Evolutionary conservation across 371 early-diverging fungal species (phyloP).

Genomic region (Haplosporangium sp.): DNA sequence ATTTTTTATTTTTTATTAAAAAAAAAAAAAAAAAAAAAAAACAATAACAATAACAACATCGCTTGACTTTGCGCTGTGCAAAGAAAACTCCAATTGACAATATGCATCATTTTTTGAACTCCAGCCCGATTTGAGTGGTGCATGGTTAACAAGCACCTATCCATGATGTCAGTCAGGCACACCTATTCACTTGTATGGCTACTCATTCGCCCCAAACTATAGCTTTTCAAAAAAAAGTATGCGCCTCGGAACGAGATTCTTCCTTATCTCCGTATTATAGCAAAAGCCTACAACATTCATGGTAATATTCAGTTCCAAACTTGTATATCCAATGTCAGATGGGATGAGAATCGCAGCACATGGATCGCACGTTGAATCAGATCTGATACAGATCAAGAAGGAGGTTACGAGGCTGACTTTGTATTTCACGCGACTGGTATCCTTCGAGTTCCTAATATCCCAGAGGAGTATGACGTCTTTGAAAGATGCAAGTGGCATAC

Average conservation of each 20-base stretch:
- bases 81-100: constrained; percentile 33
- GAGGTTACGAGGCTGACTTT: constrained; percentile 24
- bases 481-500: constrained; percentile 43
- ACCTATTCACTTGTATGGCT: constrained; percentile 34
- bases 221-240: constrained; percentile 33
- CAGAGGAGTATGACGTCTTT: constrained; percentile 45
- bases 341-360: constrained; percentile 38
- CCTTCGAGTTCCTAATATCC: constrained; percentile 35
- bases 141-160: constrained; percentile 43
- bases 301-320: constrained; percentile 44
- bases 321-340: constrained; percentile 30
- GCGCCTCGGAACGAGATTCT: constrained; percentile 28
- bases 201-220: constrained; percentile 52
- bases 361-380: constrained; percentile 42
- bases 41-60: not conserved
- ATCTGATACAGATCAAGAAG: constrained; percentile 6
- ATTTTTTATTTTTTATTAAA: too few species aligned
- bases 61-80: constrained; percentile 16
- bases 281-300: constrained; percentile 44
- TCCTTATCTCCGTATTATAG: constrained; percentile 26
- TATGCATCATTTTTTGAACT: constrained; percentile 44
- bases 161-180: constrained; percentile 44
- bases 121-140: constrained; percentile 40
- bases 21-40: too few species aligned
- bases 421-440: constrained; percentile 31